Conservation (phyloP, 306 rosid species). For the Rosa chinensis region DNA sequence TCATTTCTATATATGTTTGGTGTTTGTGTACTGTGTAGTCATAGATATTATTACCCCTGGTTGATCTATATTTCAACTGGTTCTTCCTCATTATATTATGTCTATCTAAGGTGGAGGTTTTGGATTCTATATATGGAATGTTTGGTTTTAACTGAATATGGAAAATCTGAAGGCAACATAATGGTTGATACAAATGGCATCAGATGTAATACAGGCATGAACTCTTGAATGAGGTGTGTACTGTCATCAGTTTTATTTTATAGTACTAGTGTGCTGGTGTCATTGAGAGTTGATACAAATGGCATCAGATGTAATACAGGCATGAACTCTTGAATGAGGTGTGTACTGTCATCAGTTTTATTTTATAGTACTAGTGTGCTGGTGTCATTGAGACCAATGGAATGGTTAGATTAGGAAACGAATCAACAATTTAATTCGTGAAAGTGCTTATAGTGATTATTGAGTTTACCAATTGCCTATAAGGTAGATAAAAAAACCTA, state of each 20-base stretch:
- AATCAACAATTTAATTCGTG: not conserved
- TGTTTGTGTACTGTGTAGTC: conserved; percentile 14
- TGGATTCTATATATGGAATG: not conserved
- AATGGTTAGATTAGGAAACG: conserved; percentile 3
- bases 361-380: not conserved
- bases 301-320: not conserved
- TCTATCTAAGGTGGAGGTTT: not conserved
- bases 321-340: not conserved
- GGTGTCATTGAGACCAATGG: not conserved
- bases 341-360: conserved; percentile 7
- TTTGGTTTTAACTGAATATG: not conserved
- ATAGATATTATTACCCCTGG: not conserved
- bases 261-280: not conserved
- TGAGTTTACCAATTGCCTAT: not conserved
- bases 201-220: not conserved
- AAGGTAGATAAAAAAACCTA: conserved; percentile 5
- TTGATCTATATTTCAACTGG: not conserved
- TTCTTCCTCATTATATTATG: not conserved
- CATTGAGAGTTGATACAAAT: not conserved
- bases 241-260: not conserved
- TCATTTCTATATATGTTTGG: not conserved
- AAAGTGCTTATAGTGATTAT: conserved; percentile 6
- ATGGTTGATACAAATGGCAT: not conserved
- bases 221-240: not conserved
- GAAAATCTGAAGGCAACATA: not conserved